phyloP scores from a whole-genome alignment of 257 asterid species.

The Nicotiana benthamiana region DNA sequence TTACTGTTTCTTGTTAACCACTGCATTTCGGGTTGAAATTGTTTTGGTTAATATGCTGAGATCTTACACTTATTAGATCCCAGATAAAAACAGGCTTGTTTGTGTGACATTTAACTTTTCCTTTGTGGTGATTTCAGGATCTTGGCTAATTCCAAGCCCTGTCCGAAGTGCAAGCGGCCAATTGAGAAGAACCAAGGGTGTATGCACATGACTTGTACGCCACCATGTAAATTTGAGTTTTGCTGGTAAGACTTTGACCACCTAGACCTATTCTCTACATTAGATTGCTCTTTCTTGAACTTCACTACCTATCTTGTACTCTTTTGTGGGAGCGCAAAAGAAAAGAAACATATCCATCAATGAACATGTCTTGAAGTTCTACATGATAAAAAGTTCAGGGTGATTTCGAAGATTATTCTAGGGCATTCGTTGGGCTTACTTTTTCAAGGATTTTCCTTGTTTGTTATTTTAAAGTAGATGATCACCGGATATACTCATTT shows the following conservation, averaged over 20 bases:
- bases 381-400: background rate
- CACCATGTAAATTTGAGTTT: slow-evolving; percentile 98
- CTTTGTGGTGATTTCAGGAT: slow-evolving; percentile 44
- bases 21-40: background rate
- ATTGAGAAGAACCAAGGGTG: slow-evolving; percentile 99
- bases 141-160: slow-evolving; percentile 98
- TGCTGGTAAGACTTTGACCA: slow-evolving; percentile 67
- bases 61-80: background rate
- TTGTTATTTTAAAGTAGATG: background rate
- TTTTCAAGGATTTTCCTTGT: background rate
- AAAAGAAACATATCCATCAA: background rate
- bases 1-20: background rate
- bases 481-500: background rate
- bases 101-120: background rate
- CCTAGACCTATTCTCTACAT: background rate
- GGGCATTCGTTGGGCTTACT: background rate
- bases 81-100: background rate
- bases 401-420: background rate
- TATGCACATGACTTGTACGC: slow-evolving; percentile 99
- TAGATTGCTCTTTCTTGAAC: background rate
- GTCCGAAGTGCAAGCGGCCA: slow-evolving; percentile 99
- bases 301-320: background rate
- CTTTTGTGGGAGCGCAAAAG: background rate
- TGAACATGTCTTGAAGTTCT: background rate
- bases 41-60: background rate